Base-by-base conservation (phyloP, 129 eudicot species). In the Lactuca sativa region DNA sequence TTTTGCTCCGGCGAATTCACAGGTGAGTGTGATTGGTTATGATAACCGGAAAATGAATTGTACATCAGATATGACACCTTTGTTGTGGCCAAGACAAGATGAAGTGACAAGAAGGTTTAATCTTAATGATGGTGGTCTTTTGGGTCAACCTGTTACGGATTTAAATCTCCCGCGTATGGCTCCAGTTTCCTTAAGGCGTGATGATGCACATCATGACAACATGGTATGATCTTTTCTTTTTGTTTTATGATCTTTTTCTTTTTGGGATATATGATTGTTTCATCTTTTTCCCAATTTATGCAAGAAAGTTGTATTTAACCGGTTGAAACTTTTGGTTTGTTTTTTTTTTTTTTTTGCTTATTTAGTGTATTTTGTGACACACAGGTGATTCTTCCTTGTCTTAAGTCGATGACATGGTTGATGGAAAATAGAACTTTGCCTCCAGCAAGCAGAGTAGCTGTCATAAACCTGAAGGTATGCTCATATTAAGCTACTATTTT, bases 381-480 rank as follows among this genome's bases (percentile, higher is more conserved):
- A 32, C 71, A 92, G 97, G 81, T 57, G 74, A 72, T 78, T 41
- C 90, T 88, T 80, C 96, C 97, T 79, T 92, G 95, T 81, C 96
- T 88, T 7, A 92, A 92, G 91, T 92, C 97, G 65, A 88, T 88
- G 97, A 92, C 95, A 67, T 92, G 97, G 96, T 89, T 78, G 37
- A 92, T 88, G 97, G 91, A 92, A 89, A 86, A 88, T 67, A 92
- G 84, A 78, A 77, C 69, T 80, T 81, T 80, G 32, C 64, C 83
- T 52, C 95, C 97, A 36, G 96, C 81, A 31, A 88, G 82, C 83
- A 86, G 95, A 78, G 84, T 86, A 58, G 97, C 97, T 66, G 88
- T 92, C 40, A 92, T 92, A 77, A 86, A 78, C 74, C 79, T 92
- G 53, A 88, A 88, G 97, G 96, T 86, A 70, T 77, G 71, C 66